These are phyloP conservation scores for Cercospora sesami DNA, from an alignment of 2,329 filamentous ascomycete genomes.

Conservation along the genomic window DNA sequence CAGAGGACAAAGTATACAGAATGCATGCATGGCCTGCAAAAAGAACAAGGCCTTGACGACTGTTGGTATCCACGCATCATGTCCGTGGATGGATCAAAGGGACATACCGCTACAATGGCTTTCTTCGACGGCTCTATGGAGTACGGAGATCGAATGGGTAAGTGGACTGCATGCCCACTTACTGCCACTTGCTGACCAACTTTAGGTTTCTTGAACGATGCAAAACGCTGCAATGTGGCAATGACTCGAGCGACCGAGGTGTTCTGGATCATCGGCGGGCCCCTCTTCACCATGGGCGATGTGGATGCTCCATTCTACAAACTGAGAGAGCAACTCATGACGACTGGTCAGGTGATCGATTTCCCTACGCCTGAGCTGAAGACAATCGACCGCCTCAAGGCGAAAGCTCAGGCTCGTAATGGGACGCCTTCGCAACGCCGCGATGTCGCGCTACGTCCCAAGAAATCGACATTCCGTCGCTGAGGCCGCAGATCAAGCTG, in stretches of 20 bases:
- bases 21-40: background rate
- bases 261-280: conserved; percentile 24
- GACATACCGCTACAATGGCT: conserved; percentile 22
- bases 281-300: background rate
- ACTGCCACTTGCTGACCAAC: background rate
- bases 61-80: conserved; percentile 21
- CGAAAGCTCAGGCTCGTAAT: background rate
- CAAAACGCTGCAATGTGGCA: conserved; percentile 26
- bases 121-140: conserved; percentile 23
- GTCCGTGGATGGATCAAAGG: conserved; percentile 24
- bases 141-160: background rate
- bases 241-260: conserved; percentile 29
- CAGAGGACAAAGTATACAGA: background rate
- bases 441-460: background rate
- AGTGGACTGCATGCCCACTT: background rate
- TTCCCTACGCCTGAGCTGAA: background rate
- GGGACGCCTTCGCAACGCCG: background rate
- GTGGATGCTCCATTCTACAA: background rate
- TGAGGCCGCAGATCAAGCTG: no score
- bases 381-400: background rate
- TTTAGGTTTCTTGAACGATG: conserved; percentile 21
- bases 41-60: background rate
- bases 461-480: no score
- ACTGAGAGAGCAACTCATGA: background rate
- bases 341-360: background rate